Evolutionary conservation across 2,329 filamentous ascomycete genomes (phyloP).

Genomic region (Aspergillus ustus): DNA sequence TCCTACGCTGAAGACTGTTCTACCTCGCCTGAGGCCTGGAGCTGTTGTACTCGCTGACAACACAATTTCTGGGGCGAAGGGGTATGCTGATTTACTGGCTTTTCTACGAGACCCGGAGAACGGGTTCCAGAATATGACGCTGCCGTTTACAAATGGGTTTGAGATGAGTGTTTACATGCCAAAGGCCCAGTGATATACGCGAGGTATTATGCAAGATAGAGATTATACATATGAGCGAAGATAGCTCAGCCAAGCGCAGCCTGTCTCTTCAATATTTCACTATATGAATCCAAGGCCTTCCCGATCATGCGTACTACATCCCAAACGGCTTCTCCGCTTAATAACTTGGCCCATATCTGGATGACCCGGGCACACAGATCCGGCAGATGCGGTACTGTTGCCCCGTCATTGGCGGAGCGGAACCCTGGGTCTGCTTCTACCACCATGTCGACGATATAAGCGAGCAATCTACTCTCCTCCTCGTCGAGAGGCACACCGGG

Average conservation of each 20-base stretch:
- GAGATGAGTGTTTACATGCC: conserved; percentile 49
- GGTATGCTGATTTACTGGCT: conserved; percentile 51
- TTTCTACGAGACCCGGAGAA: conserved; percentile 53
- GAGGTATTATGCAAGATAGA: not conserved
- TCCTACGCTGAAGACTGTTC: conserved; percentile 43
- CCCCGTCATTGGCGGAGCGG: no score
- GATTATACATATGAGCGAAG: not conserved
- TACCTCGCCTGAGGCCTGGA: conserved; percentile 39
- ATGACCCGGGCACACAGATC: not conserved
- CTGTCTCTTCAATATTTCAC: not conserved
- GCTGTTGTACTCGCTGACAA: conserved; percentile 48
- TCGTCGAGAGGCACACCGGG: no score
- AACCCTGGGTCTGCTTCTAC: not conserved
- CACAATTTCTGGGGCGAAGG: conserved; percentile 31
- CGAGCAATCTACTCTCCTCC: no score
- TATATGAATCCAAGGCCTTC: not conserved
- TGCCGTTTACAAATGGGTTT: conserved; percentile 56
- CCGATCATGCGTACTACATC: not conserved
- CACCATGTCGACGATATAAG: no score
- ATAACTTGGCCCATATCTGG: not conserved
- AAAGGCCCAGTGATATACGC: not conserved
- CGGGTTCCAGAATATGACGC: conserved; percentile 56
- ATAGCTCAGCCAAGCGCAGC: not conserved
- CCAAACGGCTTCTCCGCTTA: not conserved
- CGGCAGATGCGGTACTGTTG: not conserved